These are phyloP conservation scores for Suillus ampliporus DNA, from an alignment of 768 basidiomycete species.

Conservation along the genomic window DNA sequence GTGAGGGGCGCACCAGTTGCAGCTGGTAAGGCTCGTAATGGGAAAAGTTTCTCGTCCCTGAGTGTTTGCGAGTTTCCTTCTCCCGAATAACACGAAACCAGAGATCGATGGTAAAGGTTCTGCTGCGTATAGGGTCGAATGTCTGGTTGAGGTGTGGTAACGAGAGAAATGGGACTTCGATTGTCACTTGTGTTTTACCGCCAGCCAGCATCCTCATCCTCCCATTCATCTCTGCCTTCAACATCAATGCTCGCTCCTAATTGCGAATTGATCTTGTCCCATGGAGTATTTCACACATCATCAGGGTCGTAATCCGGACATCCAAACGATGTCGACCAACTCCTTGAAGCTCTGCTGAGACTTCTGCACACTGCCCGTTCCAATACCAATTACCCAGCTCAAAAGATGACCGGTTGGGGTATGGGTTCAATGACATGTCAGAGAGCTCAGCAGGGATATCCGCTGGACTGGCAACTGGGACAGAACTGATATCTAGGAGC, in stretches of 20 bases:
- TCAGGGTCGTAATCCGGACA: background rate
- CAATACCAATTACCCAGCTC: background rate
- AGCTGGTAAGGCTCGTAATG: background rate
- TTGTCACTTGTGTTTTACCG: background rate
- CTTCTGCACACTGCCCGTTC: background rate
- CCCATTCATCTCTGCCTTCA: background rate
- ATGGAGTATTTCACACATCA: background rate
- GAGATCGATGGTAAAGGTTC: background rate
- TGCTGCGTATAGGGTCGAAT: background rate
- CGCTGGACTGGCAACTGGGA: background rate
- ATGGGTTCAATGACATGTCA: background rate
- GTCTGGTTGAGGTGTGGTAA: background rate
- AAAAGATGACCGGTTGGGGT: background rate
- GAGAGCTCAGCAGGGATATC: background rate
- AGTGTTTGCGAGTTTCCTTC: background rate
- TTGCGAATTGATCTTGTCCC: background rate
- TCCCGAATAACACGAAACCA: background rate
- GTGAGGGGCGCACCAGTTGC: background rate
- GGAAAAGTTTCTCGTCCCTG: background rate
- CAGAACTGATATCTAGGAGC: conserved; percentile 10
- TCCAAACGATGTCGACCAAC: background rate
- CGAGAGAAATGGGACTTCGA: background rate
- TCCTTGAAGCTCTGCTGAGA: background rate
- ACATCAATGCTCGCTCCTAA: background rate
- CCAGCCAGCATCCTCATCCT: background rate